phyloP scores from a whole-genome alignment of 2,329 filamentous ascomycete genomes.

The Cytospora piceae region DNA sequence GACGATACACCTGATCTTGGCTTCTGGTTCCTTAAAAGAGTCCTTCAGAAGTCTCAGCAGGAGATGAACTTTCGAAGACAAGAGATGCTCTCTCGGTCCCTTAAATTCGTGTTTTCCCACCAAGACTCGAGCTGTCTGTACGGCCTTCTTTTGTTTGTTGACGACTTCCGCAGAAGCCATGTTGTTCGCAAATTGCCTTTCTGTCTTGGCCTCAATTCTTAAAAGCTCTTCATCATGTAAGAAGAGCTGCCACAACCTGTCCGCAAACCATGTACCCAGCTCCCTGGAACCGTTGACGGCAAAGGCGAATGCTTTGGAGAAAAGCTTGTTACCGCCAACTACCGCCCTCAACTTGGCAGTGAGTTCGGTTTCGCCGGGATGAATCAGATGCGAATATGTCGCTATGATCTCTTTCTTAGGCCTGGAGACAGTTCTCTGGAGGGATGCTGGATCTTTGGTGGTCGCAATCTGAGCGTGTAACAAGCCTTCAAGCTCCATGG shows the following conservation, averaged over 20 bases:
- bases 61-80: constrained; percentile 75
- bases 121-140: constrained; percentile 62
- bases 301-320: constrained; percentile 63
- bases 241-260: constrained; percentile 76
- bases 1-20: constrained; percentile 72
- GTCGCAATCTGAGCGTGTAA: constrained; percentile 86
- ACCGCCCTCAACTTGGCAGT: constrained; percentile 57
- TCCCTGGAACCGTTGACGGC: constrained; percentile 63
- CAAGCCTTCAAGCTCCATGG: constrained; percentile 73
- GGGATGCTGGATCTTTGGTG: constrained; percentile 55
- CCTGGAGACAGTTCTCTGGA: constrained; percentile 61
- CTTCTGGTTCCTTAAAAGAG: constrained; percentile 63
- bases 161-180: constrained; percentile 42
- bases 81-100: constrained; percentile 39
- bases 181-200: constrained; percentile 31
- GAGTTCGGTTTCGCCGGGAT: constrained; percentile 66
- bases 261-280: constrained; percentile 83
- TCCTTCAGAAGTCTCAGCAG: constrained; percentile 64
- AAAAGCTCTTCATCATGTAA: constrained; percentile 65
- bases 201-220: constrained; percentile 63
- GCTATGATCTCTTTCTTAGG: constrained; percentile 62
- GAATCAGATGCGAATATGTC: constrained; percentile 54
- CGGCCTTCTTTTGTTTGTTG: constrained; percentile 56
- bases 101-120: constrained; percentile 57
- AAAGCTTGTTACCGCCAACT: constrained; percentile 46